Evolutionary conservation across 129 eudicot species (phyloP).

Genomic region (Scalesia atractyloides): DNA sequence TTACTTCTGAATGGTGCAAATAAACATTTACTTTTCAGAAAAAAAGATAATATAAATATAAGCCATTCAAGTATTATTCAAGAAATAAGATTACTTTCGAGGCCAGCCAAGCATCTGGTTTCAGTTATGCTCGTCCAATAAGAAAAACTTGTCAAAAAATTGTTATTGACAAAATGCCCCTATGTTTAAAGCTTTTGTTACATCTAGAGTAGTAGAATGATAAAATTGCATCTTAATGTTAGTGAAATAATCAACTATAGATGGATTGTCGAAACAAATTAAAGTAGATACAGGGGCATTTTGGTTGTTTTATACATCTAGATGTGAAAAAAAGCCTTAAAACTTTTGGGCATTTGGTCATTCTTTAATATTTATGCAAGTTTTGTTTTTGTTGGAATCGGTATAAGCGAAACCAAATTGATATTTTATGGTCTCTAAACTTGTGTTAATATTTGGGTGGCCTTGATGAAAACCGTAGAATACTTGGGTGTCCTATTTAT

Average conservation of each 20-base stretch:
- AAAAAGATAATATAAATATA: background rate
- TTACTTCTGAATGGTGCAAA: conserved; percentile 10
- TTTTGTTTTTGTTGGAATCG: background rate
- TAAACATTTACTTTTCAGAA: background rate
- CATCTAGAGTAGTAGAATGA: background rate
- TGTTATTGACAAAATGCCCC: background rate
- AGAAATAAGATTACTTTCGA: background rate
- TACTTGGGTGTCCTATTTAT: background rate
- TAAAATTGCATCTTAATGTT: background rate
- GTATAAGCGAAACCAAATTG: background rate
- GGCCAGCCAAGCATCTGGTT: background rate
- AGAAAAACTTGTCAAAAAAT: background rate
- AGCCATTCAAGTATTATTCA: background rate
- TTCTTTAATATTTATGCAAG: background rate
- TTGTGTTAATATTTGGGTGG: background rate
- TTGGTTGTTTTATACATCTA: background rate
- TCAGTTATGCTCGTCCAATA: background rate
- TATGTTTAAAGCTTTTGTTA: background rate
- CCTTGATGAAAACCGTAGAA: background rate
- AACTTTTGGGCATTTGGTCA: background rate
- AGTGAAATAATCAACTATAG: background rate
- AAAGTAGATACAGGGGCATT: background rate
- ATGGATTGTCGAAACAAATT: background rate
- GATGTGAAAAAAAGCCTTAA: background rate
- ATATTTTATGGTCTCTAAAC: background rate